A percentile compares a stretch with the other conserved stretches of the same genome.
phyloP scores from a whole-genome alignment of 2,329 filamentous ascomycete species.

The Fusarium papillatum region DNA sequence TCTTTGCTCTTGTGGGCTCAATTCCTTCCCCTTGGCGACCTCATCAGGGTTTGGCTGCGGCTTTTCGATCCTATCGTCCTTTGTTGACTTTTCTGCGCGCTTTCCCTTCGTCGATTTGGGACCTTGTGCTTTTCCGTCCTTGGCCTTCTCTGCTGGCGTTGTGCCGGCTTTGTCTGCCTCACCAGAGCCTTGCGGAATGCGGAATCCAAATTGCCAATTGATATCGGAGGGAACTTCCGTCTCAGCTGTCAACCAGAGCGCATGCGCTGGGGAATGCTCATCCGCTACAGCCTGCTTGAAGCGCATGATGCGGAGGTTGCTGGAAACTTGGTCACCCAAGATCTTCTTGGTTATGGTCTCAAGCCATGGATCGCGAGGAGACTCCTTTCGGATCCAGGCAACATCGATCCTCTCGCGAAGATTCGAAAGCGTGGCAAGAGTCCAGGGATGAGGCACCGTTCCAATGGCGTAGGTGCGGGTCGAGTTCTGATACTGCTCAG shows the following conservation, averaged over 20 bases:
- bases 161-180: constrained; percentile 56
- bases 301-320: constrained; percentile 74
- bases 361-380: constrained; percentile 85
- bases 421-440: constrained; percentile 77
- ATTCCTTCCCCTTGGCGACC: constrained; percentile 47
- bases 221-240: constrained; percentile 75
- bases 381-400: constrained; percentile 75
- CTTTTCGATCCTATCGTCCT: constrained; percentile 18
- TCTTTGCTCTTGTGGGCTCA: constrained; percentile 64
- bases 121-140: constrained; percentile 47
- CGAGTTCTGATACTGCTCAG: constrained; percentile 78
- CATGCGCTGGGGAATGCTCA: constrained; percentile 71
- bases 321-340: constrained; percentile 71
- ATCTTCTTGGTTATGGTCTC: constrained; percentile 77
- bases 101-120: constrained; percentile 4
- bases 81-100: constrained; percentile 12
- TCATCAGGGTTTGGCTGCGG: constrained; percentile 57
- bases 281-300: constrained; percentile 89
- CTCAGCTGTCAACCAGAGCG: constrained; percentile 87
- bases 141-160: constrained; percentile 24
- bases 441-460: constrained; percentile 93
- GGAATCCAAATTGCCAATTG: constrained; percentile 92
- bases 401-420: constrained; percentile 73
- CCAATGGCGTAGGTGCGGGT: constrained; percentile 84
- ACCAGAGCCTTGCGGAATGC: constrained; percentile 69